Percentiles rank a stretch among this genome's conserved stretches.
These are phyloP conservation scores for Haberlea rhodopensis DNA, from an alignment of 257 asterid species.

Conservation along the genomic window DNA sequence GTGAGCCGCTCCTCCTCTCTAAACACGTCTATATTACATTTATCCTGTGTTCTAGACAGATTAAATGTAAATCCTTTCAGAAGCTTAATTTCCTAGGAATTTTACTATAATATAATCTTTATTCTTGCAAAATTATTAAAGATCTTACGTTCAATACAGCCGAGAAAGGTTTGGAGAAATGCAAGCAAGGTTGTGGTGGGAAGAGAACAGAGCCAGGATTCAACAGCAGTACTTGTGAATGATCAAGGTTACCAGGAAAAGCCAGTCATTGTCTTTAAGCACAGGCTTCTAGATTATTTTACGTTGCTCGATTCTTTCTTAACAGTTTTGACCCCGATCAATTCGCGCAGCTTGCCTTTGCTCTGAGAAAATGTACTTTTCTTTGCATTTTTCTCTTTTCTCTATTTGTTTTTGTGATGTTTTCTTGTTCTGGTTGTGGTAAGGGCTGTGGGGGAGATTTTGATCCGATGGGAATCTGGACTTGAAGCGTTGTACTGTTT, in stretches of 20 bases:
- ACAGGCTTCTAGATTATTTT: not conserved
- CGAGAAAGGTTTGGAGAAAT: conserved; percentile 58
- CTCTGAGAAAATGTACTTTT: not conserved
- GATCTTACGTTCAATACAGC: conserved; percentile 28
- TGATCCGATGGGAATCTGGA: not conserved
- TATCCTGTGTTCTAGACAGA: not conserved
- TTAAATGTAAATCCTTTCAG: too few species aligned
- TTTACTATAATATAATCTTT: too few species aligned
- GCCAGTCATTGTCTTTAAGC: not conserved
- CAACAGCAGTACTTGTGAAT: conserved; percentile 52
- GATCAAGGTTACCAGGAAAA: not conserved
- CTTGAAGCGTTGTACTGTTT: not conserved
- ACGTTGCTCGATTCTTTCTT: not conserved
- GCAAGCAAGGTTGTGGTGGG: conserved; percentile 67
- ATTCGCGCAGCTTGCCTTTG: not conserved
- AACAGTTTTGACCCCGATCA: too few species aligned
- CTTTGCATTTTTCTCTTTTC: not conserved
- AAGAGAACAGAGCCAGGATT: conserved; percentile 50
- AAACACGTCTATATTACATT: not conserved
- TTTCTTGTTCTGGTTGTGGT: too few species aligned
- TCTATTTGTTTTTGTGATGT: too few species aligned
- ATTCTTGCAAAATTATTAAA: too few species aligned
- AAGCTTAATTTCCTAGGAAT: too few species aligned
- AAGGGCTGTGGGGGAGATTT: not conserved
- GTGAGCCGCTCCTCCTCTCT: conserved; percentile 39